Evolutionary conservation across 768 basidiomycete species (phyloP), one percentile per base, ranked within the genome.

Genomic region (Rhodotorula babjevae): DNA sequence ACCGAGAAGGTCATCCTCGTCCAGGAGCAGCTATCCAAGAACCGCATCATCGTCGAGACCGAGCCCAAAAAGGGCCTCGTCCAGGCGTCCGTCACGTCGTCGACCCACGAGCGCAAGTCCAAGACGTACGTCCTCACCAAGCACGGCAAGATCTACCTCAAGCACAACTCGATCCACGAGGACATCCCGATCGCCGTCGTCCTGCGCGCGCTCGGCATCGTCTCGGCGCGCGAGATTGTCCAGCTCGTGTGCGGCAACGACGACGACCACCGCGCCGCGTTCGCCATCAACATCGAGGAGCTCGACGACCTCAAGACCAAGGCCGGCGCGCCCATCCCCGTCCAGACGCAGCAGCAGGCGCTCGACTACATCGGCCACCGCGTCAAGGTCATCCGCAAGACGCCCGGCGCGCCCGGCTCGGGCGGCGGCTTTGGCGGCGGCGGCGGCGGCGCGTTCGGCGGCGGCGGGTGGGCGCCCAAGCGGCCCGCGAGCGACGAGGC

Each of bases 1-100:
- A 99, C 95, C 56, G 95, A 99, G 82, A 99, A 98, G 83, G 96
- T 99, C 77, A 99, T 99, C 76, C 84, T 99, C 73, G 95, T 99
- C 14, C 96, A 99, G 81, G 96, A 98, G 80, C 96, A 99, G 82
- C 82, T 98, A 79, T 94, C 92, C 85, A 98, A 98, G 85, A 98
- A 99, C 81, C 87, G 96, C 55, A 99, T 99, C 79, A 97, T 99
- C 76, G 96, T 99, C 72, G 96, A 98, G 83, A 90, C 89, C 12
- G 96, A 98, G 81, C 82, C 85, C 31, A 88, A 88, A 55, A 97
- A 98, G 81, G 91, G 91, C 11, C 42, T 76, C 33, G 93, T 96
- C 0, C 92, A 92, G 80, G 93, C 95, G 6, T 93, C 92, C 9
- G 96, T 94, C 82, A 97, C 94, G 62, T 96, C 93, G 91, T 82